Conservation (phyloP, 225 moss, liverwort and hornwort genomes). For the Marchantia polymorpha region DNA sequence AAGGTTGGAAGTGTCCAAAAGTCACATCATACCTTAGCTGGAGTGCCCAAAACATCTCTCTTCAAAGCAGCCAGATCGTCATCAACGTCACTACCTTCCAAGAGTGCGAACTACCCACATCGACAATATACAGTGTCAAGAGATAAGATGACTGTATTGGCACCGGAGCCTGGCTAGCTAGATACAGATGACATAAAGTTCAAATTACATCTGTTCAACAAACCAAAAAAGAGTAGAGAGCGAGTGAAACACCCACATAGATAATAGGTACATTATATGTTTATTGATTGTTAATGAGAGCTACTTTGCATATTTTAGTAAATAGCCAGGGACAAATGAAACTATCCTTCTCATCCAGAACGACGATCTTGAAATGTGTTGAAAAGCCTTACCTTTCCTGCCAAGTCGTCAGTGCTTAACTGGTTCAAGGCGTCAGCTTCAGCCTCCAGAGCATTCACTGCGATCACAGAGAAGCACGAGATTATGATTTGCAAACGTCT, state of each 20-base stretch:
- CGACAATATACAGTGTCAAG: background rate
- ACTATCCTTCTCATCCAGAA: background rate
- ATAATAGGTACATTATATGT: no score
- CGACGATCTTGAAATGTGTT: background rate
- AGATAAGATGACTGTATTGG: background rate
- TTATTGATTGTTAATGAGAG: no score
- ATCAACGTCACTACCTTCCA: slow-evolving; percentile 80
- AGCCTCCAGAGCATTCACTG: slow-evolving; percentile 88
- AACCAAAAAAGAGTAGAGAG: background rate
- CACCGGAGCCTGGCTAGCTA: background rate
- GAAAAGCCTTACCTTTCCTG: slow-evolving; percentile 57
- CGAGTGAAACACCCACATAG: background rate
- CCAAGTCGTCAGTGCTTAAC: slow-evolving; percentile 93
- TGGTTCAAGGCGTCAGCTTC: slow-evolving; percentile 87
- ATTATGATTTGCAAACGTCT: background rate
- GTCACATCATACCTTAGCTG: slow-evolving; percentile 49
- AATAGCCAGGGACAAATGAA: background rate
- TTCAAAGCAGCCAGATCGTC: slow-evolving; percentile 91
- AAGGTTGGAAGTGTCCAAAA: background rate
- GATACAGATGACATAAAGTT: no score
- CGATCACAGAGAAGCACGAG: slow-evolving; percentile 9
- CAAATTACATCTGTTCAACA: no score
- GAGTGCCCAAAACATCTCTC: slow-evolving; percentile 75
- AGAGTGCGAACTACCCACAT: slow-evolving; percentile 66
- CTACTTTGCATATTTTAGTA: no score